Evolutionary conservation across 1,284 basidiomycete species (phyloP).

Genomic region (Sanghuangporus baumii): DNA sequence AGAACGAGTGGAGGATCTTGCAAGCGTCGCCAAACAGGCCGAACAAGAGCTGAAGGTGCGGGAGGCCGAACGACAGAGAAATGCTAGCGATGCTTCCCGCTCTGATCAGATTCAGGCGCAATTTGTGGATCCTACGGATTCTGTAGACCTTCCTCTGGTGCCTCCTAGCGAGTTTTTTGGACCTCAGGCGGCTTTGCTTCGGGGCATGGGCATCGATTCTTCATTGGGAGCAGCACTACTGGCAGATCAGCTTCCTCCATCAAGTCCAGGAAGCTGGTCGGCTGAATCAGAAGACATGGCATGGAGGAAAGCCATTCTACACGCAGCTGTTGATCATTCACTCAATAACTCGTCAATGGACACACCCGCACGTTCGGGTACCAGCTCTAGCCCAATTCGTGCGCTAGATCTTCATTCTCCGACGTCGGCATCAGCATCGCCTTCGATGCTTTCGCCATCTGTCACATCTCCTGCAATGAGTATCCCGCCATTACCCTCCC

Average conservation of each 20-base stretch:
- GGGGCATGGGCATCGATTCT: conserved; percentile 63
- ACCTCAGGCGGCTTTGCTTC: conserved; percentile 62
- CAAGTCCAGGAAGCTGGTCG: conserved; percentile 53
- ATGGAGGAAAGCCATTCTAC: conserved; percentile 67
- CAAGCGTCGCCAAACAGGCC: conserved; percentile 61
- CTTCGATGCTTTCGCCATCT: conserved; percentile 17
- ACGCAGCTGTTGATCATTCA: conserved; percentile 69
- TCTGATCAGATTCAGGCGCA: conserved; percentile 27
- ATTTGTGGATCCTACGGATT: conserved; percentile 76
- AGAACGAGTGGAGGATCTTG: conserved; percentile 68
- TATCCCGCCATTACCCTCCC: conserved; percentile 17
- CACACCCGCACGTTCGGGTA: conserved; percentile 14
- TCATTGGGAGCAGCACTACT: conserved; percentile 66
- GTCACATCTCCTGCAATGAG: not conserved
- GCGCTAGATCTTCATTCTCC: conserved; percentile 1
- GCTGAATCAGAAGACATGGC: conserved; percentile 48
- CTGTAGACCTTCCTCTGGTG: conserved; percentile 65
- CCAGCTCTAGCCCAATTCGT: conserved; percentile 8
- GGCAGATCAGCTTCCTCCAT: conserved; percentile 64
- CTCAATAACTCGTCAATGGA: conserved; percentile 42
- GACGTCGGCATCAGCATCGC: conserved; percentile 19
- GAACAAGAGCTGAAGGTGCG: conserved; percentile 62
- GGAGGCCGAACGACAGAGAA: conserved; percentile 24
- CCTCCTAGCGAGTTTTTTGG: conserved; percentile 63
- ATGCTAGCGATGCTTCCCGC: conserved; percentile 9